phyloP scores from a whole-genome alignment of 2,329 filamentous ascomycete genomes.

The Pseudogymnoascus verrucosus region DNA sequence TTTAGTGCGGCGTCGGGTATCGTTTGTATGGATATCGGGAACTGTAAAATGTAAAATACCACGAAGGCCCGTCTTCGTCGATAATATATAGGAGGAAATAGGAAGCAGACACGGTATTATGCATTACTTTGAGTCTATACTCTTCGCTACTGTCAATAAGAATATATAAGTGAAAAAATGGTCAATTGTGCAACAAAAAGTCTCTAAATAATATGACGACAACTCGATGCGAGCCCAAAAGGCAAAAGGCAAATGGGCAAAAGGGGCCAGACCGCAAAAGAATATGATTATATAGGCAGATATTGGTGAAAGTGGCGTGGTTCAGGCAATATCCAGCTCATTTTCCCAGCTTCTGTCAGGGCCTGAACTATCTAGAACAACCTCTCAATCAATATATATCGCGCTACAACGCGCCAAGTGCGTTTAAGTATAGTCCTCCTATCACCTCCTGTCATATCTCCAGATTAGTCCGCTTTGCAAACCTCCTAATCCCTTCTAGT shows the following conservation, averaged over 20 bases:
- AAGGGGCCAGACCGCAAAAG: background rate
- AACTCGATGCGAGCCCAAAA: background rate
- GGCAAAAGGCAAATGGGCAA: background rate
- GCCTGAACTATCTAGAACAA: background rate
- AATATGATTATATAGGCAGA: background rate
- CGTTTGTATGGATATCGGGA: background rate
- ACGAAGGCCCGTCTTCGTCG: background rate
- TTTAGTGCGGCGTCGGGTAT: conserved; percentile 1
- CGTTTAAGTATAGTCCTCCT: background rate
- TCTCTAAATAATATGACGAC: background rate
- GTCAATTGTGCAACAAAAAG: background rate
- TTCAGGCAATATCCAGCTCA: background rate
- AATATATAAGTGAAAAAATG: background rate
- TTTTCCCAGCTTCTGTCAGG: background rate
- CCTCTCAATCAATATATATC: background rate
- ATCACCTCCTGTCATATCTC: background rate
- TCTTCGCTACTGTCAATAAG: background rate
- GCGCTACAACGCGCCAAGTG: background rate
- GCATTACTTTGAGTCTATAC: background rate
- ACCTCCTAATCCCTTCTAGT: background rate
- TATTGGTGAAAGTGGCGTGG: background rate
- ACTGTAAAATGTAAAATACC: background rate
- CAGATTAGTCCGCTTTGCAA: background rate
- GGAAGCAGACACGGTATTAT: background rate
- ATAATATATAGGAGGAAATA: background rate